These are phyloP conservation scores for Aspergillus flavus DNA, from an alignment of 2,329 filamentous ascomycete species.

Conservation along the genomic window DNA sequence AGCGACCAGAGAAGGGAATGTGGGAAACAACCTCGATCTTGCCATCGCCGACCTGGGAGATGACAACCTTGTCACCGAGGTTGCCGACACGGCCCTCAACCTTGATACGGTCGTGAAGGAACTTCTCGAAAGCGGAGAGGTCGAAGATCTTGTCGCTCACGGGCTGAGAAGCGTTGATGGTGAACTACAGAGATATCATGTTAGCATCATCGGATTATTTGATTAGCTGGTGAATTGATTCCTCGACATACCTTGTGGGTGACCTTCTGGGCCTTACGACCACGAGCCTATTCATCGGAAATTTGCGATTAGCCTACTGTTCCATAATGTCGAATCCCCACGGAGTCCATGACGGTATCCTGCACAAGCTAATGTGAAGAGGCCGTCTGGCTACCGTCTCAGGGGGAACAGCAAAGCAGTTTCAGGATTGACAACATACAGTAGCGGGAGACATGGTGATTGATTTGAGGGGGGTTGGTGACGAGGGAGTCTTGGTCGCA, in stretches of 20 bases:
- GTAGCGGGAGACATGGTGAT: slow-evolving; percentile 81
- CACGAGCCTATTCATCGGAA: slow-evolving; percentile 48
- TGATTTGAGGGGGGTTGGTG: slow-evolving; percentile 36
- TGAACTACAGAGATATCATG: slow-evolving; percentile 65
- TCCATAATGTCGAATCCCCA: slow-evolving; percentile 44
- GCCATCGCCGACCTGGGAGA: slow-evolving; percentile 89
- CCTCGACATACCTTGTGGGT: slow-evolving; percentile 48
- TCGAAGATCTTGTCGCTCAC: slow-evolving; percentile 99
- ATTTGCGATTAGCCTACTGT: slow-evolving; percentile 93
- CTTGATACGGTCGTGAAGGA: slow-evolving; percentile 99
- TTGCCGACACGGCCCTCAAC: slow-evolving; percentile 97
- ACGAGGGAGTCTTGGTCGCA: slow-evolving; percentile 59
- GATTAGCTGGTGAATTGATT: neutral
- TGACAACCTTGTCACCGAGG: slow-evolving; percentile 89
- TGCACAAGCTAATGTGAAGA: slow-evolving; percentile 5
- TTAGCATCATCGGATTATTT: neutral
- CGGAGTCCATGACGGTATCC: neutral
- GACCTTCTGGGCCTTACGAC: slow-evolving; percentile 52
- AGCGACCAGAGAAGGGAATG: slow-evolving; percentile 97
- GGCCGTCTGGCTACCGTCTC: slow-evolving; percentile 29
- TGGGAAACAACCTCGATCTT: slow-evolving; percentile 98
- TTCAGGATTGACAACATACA: slow-evolving; percentile 69
- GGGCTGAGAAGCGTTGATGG: slow-evolving; percentile 99
- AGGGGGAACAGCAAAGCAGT: slow-evolving; percentile 93
- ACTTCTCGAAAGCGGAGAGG: slow-evolving; percentile 97